These are phyloP conservation scores for Citrus reticulata DNA, from an alignment of 345 rosid species.

Conservation along the genomic window DNA sequence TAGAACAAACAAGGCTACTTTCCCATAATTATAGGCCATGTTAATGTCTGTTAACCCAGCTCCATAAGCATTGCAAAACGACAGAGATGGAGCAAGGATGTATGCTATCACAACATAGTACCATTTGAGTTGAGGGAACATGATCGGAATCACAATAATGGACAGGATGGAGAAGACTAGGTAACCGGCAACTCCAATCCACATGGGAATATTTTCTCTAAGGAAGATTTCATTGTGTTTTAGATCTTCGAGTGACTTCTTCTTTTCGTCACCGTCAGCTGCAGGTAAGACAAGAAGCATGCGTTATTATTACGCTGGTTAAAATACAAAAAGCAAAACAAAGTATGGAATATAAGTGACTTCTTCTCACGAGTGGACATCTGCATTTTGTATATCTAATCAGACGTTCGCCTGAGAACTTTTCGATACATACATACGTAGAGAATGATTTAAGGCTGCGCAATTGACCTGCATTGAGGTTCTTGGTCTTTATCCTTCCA, in stretches of 20 bases:
- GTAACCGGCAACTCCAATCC: constrained; percentile 67
- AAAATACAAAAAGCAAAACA: not conserved
- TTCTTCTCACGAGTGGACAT: too few relatives aligned
- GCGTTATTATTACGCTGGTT: not conserved
- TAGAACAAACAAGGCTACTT: constrained; percentile 76
- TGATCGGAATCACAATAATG: constrained; percentile 57
- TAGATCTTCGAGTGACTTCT: constrained; percentile 23
- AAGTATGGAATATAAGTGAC: too few relatives aligned
- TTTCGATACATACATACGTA: too few relatives aligned
- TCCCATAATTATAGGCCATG: constrained; percentile 98
- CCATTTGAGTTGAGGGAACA: constrained; percentile 96
- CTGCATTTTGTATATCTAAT: too few relatives aligned
- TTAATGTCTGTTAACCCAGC: constrained; percentile 94
- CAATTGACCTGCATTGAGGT: constrained; percentile 17
- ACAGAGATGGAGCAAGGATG: constrained; percentile 76
- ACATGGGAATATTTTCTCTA: constrained; percentile 71
- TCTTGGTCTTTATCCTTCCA: constrained; percentile 42
- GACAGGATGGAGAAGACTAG: constrained; percentile 50
- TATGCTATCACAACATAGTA: constrained; percentile 72
- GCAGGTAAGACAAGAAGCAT: not conserved
- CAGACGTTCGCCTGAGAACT: too few relatives aligned
- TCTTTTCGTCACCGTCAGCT: constrained; percentile 21
- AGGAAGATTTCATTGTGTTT: constrained; percentile 64
- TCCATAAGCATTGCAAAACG: constrained; percentile 94
- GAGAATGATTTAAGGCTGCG: not conserved